Base-by-base conservation (phyloP, 805 yeast species). In the Kurtzmaniella fragi region DNA sequence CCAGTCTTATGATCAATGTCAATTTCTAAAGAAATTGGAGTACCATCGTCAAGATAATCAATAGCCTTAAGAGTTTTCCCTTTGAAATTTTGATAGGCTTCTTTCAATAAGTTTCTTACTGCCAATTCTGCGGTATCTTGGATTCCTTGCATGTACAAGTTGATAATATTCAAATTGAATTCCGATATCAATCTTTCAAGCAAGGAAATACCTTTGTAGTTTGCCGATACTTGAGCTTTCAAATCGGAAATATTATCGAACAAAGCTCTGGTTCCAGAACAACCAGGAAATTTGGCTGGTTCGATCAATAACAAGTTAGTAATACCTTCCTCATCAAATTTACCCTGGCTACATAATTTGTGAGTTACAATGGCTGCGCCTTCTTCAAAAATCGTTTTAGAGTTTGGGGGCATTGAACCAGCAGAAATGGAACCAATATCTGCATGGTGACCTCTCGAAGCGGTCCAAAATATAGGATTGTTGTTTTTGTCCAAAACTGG, bases 361-460 rank as follows among this genome's bases (percentile, higher is more conserved):
- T 83, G 90, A 1, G 93, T 81, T 51, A 78, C 75, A 28, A 91
- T 88, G 2, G 86, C 78, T 2, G 96, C 96, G 33, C 97, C 98
- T 62, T 90, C 97, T 54, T 90, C 90, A 70, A 79, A 83, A 31
- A 91, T 63, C 42, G 80, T 80, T 52, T 81, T 86, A 2, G 96
- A 87, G 54, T 84, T 80, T 8, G 96, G 95, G 12, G 97, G 96
- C 89, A 90, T 88, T 0, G 95, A 84, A 1, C 97, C 97, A 1
- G 97, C 95, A 28, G 87, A 63, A 42, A 83, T 77, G 11, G 95
- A 95, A 13, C 98, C 97, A 53, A 91, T 90, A 60, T 90, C 98
- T 5, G 96, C 90, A 62, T 91, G 98, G 62, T 90, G 98, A 2
- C 96, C 97, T 47, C 98, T 72, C 0, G 95, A 82, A 0, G 97